These are phyloP conservation scores for Fusarium sp. DNA, from an alignment of 2,329 filamentous ascomycete genomes.

Conservation along the genomic window DNA sequence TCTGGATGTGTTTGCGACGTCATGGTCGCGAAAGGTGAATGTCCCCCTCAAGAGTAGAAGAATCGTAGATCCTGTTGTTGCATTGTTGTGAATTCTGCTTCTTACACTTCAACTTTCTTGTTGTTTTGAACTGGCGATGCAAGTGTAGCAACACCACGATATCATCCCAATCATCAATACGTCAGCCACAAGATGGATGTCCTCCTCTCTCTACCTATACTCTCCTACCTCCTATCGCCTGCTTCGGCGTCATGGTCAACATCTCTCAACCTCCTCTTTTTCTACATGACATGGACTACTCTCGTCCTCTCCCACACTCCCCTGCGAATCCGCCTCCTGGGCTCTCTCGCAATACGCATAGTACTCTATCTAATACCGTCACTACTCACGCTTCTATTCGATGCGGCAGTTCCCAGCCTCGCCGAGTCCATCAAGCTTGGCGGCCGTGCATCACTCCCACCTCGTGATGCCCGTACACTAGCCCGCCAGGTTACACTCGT, in stretches of 20 bases:
- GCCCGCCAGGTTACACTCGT: conserved; percentile 54
- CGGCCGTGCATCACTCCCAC: conserved; percentile 62
- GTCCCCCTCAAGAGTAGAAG: neutral
- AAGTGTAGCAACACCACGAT: conserved; percentile 8
- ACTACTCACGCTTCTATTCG: conserved; percentile 77
- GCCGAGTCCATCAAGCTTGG: conserved; percentile 76
- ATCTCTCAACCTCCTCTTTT: conserved; percentile 86
- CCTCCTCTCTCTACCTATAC: conserved; percentile 76
- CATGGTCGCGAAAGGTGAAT: conserved; percentile 14
- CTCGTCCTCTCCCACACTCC: conserved; percentile 82
- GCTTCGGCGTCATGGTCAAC: conserved; percentile 76
- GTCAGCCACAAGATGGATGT: conserved; percentile 63
- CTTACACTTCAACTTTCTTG: neutral
- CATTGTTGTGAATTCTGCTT: neutral
- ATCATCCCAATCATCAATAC: conserved; percentile 7
- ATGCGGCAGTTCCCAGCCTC: conserved; percentile 75
- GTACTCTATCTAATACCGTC: conserved; percentile 81
- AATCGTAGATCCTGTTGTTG: neutral
- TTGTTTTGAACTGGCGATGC: neutral
- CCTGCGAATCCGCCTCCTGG: conserved; percentile 78
- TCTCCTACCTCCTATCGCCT: conserved; percentile 74
- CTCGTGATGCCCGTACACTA: conserved; percentile 51
- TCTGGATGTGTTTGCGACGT: conserved; percentile 22
- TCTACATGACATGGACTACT: conserved; percentile 90
- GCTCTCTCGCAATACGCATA: conserved; percentile 73